Conservation (phyloP, 2,329 filamentous ascomycete species). For the Fusarium brevicatenulatum region DNA sequence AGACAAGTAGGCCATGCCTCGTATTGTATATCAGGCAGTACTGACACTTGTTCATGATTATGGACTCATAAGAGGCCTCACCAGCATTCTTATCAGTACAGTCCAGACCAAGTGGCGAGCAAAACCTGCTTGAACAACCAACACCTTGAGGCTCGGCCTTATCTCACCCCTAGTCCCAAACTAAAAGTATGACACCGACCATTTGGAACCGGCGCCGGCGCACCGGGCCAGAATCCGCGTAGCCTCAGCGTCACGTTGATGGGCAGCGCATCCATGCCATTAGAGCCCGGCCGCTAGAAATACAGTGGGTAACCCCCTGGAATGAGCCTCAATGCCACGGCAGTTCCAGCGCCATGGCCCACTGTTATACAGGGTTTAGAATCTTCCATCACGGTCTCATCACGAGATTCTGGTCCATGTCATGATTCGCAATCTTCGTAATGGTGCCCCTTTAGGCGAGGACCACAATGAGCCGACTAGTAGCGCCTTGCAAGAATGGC, state of each 20-base stretch:
- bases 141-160: constrained; percentile 42
- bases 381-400: constrained; percentile 30
- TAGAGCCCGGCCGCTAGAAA: background rate
- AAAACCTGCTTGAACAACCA: constrained; percentile 18
- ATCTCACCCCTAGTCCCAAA: constrained; percentile 23
- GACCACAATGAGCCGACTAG: constrained; percentile 17
- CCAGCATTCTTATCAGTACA: constrained; percentile 3
- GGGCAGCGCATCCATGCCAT: background rate
- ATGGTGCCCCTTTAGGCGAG: constrained; percentile 32
- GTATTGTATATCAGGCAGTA: background rate
- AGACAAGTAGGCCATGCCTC: background rate
- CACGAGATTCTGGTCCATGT: constrained; percentile 34
- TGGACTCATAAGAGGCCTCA: constrained; percentile 23
- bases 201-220: constrained; percentile 32
- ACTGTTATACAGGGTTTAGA: constrained; percentile 28
- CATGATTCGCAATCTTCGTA: constrained; percentile 35
- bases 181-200: constrained; percentile 14
- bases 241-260: constrained; percentile 32
- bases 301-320: constrained; percentile 5
- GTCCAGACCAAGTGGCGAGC: constrained; percentile 2
- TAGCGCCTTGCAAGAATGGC: background rate
- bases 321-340: constrained; percentile 38
- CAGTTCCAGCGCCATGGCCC: constrained; percentile 32
- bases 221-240: constrained; percentile 30
- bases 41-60: background rate